Conservation (phyloP, 2,329 filamentous ascomycete genomes). For the Neonectria coccinea region DNA sequence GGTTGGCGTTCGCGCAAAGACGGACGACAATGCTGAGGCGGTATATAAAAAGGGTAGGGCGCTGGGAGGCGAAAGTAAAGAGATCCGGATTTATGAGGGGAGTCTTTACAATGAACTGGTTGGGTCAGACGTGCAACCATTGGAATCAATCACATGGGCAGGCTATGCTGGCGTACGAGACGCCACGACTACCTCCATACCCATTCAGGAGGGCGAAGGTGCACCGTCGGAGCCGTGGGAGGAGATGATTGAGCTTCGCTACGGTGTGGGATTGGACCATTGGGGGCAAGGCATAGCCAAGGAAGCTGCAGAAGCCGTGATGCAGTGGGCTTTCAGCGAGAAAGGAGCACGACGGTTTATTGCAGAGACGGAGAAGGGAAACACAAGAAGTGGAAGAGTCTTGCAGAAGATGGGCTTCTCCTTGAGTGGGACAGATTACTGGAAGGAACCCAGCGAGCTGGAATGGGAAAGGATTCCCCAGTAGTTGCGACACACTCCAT, state of each 20-base stretch:
- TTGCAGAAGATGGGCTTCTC: slow-evolving; percentile 1
- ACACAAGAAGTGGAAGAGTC: slow-evolving; percentile 27
- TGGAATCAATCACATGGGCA: slow-evolving; percentile 29
- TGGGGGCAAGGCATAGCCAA: slow-evolving; percentile 34
- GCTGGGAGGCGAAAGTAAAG: neutral
- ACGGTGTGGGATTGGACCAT: slow-evolving; percentile 28
- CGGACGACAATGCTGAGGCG: neutral
- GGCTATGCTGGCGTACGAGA: slow-evolving; percentile 35
- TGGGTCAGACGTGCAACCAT: neutral
- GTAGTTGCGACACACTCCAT: too few relatives aligned
- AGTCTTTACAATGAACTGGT: slow-evolving; percentile 1
- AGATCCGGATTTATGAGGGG: slow-evolving; percentile 17
- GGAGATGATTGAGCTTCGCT: slow-evolving; percentile 38
- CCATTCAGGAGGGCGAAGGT: neutral
- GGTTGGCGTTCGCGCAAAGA: slow-evolving; percentile 20
- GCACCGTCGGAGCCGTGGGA: slow-evolving; percentile 25
- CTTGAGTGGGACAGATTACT: neutral
- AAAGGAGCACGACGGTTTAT: slow-evolving; percentile 33
- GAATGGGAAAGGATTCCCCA: neutral
- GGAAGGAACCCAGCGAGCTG: neutral
- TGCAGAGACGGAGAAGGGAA: slow-evolving; percentile 32
- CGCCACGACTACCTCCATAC: slow-evolving; percentile 22
- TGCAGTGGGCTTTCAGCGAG: slow-evolving; percentile 34
- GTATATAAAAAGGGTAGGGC: neutral
- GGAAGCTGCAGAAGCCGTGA: slow-evolving; percentile 28